Percentiles rank a stretch among this genome's conserved stretches.
Evolutionary conservation across 805 yeast genomes (phyloP).

Genomic region (Starmerella vaccinii): DNA sequence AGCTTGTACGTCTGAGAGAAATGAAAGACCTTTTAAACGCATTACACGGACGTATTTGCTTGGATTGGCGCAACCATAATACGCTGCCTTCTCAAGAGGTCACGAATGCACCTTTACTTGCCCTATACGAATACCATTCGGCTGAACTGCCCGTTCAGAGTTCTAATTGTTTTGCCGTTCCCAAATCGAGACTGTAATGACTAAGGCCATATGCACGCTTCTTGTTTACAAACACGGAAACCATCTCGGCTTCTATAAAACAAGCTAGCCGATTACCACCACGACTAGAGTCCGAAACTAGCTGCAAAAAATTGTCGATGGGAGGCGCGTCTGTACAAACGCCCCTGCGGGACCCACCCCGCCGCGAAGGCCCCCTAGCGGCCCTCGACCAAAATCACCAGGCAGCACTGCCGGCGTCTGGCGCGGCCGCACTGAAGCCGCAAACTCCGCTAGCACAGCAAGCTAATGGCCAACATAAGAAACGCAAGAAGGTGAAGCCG

Average conservation of each 20-base stretch:
- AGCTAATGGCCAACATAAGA: slow-evolving; percentile 10
- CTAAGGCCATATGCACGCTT: slow-evolving; percentile 1
- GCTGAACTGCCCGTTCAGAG: not conserved
- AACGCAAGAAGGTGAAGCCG: slow-evolving; percentile 57
- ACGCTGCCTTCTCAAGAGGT: too few species aligned
- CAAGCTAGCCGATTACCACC: not conserved
- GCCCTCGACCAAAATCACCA: slow-evolving; percentile 17
- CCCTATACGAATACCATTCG: not conserved
- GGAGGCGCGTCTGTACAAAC: slow-evolving; percentile 10
- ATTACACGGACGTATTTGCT: too few species aligned
- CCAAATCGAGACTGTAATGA: slow-evolving; percentile 4
- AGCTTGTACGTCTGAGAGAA: not conserved
- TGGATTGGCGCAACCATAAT: too few species aligned
- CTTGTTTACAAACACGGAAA: slow-evolving; percentile 4
- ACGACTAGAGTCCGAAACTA: not conserved
- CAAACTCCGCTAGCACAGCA: slow-evolving; percentile 3
- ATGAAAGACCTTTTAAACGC: not conserved
- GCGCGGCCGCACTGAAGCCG: slow-evolving; percentile 3
- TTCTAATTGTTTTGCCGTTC: slow-evolving; percentile 3
- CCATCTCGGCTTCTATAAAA: slow-evolving; percentile 2
- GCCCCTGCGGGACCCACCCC: slow-evolving; percentile 13
- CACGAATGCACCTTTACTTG: not conserved
- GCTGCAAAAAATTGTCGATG: not conserved
- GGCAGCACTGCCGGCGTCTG: not conserved
- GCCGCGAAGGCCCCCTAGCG: slow-evolving; percentile 14